phyloP scores from a whole-genome alignment of 345 rosid species.

The Gossypium anomalum region DNA sequence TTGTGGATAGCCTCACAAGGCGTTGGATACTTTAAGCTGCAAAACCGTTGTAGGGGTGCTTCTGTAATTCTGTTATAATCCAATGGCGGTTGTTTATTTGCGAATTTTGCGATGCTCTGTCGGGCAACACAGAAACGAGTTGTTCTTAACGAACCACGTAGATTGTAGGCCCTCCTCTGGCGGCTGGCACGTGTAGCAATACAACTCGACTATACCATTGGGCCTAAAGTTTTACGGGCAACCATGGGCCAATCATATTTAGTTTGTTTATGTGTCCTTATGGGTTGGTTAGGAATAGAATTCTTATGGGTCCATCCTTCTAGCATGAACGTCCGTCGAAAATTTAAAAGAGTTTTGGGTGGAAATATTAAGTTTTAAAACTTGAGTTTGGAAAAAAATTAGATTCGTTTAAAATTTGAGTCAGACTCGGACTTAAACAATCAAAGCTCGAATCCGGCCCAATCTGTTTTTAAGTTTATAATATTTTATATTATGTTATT shows the following conservation, averaged over 20 bases:
- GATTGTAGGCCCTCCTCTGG: not conserved
- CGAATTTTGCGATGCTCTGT: not conserved
- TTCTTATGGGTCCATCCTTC: too few species aligned
- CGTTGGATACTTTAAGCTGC: not conserved
- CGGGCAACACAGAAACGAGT: not conserved
- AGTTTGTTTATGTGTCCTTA: too few species aligned
- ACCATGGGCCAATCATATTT: too few species aligned
- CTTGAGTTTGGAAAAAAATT: too few species aligned
- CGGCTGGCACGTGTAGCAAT: not conserved
- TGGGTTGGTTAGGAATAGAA: too few species aligned
- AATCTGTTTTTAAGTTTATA: too few species aligned
- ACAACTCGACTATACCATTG: not conserved
- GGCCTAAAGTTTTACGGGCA: too few species aligned
- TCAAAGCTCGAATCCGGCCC: accelerated
- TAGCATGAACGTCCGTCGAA: accelerated
- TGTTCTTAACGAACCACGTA: constrained; percentile 1
- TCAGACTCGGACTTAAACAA: accelerated
- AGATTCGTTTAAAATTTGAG: too few species aligned
- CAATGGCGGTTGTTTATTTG: not conserved
- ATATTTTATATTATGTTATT: too few species aligned
- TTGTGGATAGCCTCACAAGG: not conserved
- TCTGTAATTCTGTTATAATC: not conserved
- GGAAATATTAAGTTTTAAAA: too few species aligned
- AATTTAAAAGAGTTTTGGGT: too few species aligned
- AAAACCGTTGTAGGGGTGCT: not conserved